phyloP scores from a whole-genome alignment of 2,329 filamentous ascomycete genomes.

The Claviceps capensis region DNA sequence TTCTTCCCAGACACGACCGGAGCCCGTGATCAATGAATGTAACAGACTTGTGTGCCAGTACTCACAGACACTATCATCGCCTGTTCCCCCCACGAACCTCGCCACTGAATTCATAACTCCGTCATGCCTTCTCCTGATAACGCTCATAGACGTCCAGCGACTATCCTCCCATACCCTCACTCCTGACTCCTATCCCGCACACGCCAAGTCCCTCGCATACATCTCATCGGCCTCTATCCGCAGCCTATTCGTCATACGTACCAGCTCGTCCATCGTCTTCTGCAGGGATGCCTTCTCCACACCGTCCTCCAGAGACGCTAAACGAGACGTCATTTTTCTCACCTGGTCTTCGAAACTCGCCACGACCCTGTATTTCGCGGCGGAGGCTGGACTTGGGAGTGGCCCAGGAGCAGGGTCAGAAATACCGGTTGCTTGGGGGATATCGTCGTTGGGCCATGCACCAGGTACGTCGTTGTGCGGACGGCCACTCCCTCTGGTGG shows the following conservation, averaged over 20 bases:
- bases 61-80: no score
- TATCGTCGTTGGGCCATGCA: slow-evolving; percentile 21
- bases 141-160: no score
- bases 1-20: no score
- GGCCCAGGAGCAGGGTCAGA: slow-evolving; percentile 1
- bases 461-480: slow-evolving; percentile 12
- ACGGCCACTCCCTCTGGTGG: background rate
- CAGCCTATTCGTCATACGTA: slow-evolving; percentile 22
- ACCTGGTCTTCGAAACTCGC: slow-evolving; percentile 22
- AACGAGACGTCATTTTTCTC: slow-evolving; percentile 15
- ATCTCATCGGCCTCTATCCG: slow-evolving; percentile 32
- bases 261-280: slow-evolving; percentile 25
- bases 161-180: no score
- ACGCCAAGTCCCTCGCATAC: slow-evolving; percentile 29
- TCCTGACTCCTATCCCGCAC: no score
- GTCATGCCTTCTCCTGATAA: no score
- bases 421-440: no score
- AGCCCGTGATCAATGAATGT: no score
- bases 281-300: slow-evolving; percentile 13
- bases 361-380: slow-evolving; percentile 23
- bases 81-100: no score
- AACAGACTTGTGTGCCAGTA: no score
- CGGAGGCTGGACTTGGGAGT: slow-evolving; percentile 14
- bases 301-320: slow-evolving; percentile 11
- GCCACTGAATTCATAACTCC: no score